phyloP scores from a whole-genome alignment of 345 rosid species.

The Zanthoxylum bungeanum region DNA sequence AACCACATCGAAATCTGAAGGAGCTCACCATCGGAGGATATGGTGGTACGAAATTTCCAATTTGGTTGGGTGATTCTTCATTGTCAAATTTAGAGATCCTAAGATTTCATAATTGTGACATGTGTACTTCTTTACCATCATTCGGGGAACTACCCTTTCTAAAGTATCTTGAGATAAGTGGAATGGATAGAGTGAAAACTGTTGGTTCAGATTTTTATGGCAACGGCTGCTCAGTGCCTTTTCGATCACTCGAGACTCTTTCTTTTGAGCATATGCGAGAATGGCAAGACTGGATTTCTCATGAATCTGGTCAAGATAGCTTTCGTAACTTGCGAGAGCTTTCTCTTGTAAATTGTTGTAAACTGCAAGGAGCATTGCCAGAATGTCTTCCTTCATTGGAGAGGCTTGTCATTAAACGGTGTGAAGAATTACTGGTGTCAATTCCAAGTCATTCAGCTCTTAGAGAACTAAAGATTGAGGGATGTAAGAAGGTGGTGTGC shows the following conservation, averaged over 20 bases:
- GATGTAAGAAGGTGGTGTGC: background rate
- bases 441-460: background rate
- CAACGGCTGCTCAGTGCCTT: background rate
- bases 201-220: constrained; percentile 11
- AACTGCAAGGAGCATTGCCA: constrained; percentile 23
- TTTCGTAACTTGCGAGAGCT: constrained; percentile 33
- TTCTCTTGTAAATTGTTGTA: constrained; percentile 24
- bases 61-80: constrained; percentile 15
- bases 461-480: background rate
- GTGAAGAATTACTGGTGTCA: background rate
- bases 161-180: background rate
- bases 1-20: constrained; percentile 1
- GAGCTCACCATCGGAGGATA: background rate
- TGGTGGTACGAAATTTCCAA: constrained; percentile 3
- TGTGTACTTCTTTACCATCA: constrained; percentile 3
- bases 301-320: constrained; percentile 4
- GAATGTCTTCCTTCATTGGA: background rate
- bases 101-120: constrained; percentile 3
- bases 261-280: constrained; percentile 20
- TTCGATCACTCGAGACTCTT: constrained; percentile 4
- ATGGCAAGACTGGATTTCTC: constrained; percentile 34
- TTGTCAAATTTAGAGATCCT: constrained; percentile 11
- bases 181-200: background rate
- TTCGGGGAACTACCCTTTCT: constrained; percentile 8
- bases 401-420: background rate